These are phyloP conservation scores for Flammula alnicola DNA, from an alignment of 1,284 basidiomycete species.

Conservation along the genomic window DNA sequence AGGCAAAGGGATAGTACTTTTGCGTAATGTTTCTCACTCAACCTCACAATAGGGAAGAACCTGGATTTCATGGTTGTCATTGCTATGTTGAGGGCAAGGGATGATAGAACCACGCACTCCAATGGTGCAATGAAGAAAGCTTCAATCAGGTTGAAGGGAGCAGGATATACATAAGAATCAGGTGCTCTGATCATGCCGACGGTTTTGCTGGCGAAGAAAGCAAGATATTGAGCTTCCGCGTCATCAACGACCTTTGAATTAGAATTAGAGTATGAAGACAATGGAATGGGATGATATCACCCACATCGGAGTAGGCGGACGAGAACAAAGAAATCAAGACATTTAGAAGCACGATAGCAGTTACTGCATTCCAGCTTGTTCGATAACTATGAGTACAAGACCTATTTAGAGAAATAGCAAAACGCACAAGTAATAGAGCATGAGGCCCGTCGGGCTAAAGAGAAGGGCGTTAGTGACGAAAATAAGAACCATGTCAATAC, in stretches of 20 bases:
- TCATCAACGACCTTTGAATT: conserved; percentile 41
- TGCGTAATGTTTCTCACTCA: conserved; percentile 57
- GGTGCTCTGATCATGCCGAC: conserved; percentile 86
- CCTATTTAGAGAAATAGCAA: background rate
- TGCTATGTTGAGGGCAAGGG: background rate
- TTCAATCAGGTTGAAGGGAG: conserved; percentile 89
- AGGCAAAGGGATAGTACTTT: conserved; percentile 43
- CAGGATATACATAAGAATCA: conserved; percentile 73
- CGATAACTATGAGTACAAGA: background rate
- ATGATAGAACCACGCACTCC: conserved; percentile 63
- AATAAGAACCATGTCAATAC: conserved; percentile 8
- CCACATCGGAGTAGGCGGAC: conserved; percentile 86
- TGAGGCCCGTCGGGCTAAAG: conserved; percentile 67
- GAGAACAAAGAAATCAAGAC: conserved; percentile 95
- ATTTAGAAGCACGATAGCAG: conserved; percentile 90
- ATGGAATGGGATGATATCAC: conserved; percentile 28
- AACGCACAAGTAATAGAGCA: conserved; percentile 80
- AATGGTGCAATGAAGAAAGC: conserved; percentile 80
- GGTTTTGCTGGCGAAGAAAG: conserved; percentile 89
- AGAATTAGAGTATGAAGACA: background rate
- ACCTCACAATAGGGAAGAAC: conserved; percentile 40
- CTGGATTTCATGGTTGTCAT: conserved; percentile 36
- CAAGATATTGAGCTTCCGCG: conserved; percentile 70
- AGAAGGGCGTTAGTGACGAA: conserved; percentile 18
- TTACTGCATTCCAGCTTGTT: conserved; percentile 83